Evolutionary conservation across 345 rosid genomes (phyloP), one percentile per base, ranked within the genome.

Genomic region (Citrus mangshanensis): DNA sequence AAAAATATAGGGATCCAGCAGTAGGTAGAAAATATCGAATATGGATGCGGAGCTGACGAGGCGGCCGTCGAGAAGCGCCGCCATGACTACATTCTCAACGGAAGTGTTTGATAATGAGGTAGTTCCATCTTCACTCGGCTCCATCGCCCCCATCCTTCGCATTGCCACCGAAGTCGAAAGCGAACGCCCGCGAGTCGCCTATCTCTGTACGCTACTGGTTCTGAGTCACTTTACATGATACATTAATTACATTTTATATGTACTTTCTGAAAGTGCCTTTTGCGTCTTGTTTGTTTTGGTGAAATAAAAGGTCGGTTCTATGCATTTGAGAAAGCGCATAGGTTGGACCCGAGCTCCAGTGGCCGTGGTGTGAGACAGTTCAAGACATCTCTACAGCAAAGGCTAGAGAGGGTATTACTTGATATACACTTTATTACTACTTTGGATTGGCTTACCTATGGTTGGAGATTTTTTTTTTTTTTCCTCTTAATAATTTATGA

Each of bases 161-260:
- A 85, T 91, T 49, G 97, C 97, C 58, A 89, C 88, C 6, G 98
- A 94, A 89, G 93, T 96, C 82, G 93, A 94, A 76, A 86, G 87
- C 34, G 97, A 92, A 78, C 99, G 98, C 28, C 99, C 99, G 76
- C 98, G 99, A 55, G 99, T 96, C 19, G 93, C 99, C 67, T 96
- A 96, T 80, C 96, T 96, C 72, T 96, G 98, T 96, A 86, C 68
- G 90, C 56, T 46, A 12, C 18, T 46, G 51, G 51, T 46, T 0
- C 51, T 0, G 18, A 12, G 51, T 46, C 51, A 46, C 51, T 0
- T 46, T 0, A 46, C 51, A 0, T 46, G 51, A 46, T 12, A 46
- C 16, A 46, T 46, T 46, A 12, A 10, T 10, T 46, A 13, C 51
- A 46, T 46, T 12, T 42, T 42, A 42, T 42, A 12, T 42, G 0